Conservation (phyloP, 192 early-diverging fungal species). For the Blastocladiella britannica region DNA sequence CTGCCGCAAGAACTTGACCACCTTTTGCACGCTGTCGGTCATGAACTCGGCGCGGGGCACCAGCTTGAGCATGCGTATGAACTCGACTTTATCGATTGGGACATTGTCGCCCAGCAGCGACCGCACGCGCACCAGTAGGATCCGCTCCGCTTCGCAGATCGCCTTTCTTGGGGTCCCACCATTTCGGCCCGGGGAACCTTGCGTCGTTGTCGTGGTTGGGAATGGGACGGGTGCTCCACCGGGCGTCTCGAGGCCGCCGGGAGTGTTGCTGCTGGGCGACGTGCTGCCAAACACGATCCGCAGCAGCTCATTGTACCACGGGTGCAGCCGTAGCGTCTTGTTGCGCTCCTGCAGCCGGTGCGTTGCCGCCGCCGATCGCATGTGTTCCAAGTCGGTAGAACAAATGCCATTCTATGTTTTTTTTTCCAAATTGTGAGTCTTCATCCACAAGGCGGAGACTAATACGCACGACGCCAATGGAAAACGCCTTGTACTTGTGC, state of each 20-base stretch:
- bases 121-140: constrained; percentile 16
- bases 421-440: too few relatives aligned
- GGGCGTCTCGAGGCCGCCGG: constrained; percentile 14
- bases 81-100: constrained; percentile 3
- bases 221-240: too few relatives aligned
- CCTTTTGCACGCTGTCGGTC: constrained; percentile 31
- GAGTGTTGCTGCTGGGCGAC: too few relatives aligned
- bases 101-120: constrained; percentile 1
- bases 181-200: too few relatives aligned
- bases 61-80: constrained; percentile 25
- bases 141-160: constrained; percentile 12
- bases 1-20: constrained; percentile 27
- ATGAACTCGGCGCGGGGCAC: constrained; percentile 25
- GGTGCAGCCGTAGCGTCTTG: constrained; percentile 14
- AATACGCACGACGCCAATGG: neutral
- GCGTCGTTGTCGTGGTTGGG: too few relatives aligned
- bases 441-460: too few relatives aligned
- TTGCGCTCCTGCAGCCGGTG: constrained; percentile 8
- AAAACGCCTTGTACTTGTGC: neutral
- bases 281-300: constrained; percentile 19
- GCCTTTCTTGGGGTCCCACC: too few relatives aligned
- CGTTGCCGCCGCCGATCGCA: constrained; percentile 15
- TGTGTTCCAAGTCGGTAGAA: constrained; percentile 14
- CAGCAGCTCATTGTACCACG: constrained; percentile 32
- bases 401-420: neutral